phyloP scores from a whole-genome alignment of 176 grass and related monocot species.

The Oryza glaberrima region DNA sequence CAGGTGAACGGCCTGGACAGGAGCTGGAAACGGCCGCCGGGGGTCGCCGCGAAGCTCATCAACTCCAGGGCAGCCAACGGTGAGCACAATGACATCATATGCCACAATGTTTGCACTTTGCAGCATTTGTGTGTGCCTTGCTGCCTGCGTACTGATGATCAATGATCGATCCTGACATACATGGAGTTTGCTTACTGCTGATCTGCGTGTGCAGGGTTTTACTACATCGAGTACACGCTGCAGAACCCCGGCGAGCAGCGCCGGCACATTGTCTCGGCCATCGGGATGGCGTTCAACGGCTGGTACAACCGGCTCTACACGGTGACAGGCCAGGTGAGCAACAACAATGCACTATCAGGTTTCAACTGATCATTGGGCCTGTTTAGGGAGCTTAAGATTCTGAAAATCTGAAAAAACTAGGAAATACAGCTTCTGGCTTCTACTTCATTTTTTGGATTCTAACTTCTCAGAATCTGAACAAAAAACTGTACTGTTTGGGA shows the following conservation, averaged over 20 bases:
- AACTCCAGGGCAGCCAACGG: conserved; percentile 73
- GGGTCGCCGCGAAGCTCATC: conserved; percentile 77
- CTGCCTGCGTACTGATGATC: background rate
- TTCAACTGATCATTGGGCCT: background rate
- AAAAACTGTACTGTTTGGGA: too few relatives aligned
- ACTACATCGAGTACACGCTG: conserved; percentile 92
- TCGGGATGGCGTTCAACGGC: conserved; percentile 88
- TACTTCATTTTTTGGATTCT: too few relatives aligned
- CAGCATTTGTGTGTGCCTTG: background rate
- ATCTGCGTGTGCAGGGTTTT: conserved; percentile 53
- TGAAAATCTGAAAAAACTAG: too few relatives aligned
- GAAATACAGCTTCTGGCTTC: too few relatives aligned
- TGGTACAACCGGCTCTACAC: conserved; percentile 94
- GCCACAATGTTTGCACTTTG: too few relatives aligned
- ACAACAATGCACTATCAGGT: background rate
- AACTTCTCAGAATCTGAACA: too few relatives aligned
- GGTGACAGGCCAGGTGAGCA: conserved; percentile 76
- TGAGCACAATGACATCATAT: background rate
- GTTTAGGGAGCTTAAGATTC: too few relatives aligned
- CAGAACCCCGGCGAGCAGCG: conserved; percentile 83
- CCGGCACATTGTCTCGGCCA: conserved; percentile 76
- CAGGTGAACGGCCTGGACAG: conserved; percentile 86
- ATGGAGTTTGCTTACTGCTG: background rate
- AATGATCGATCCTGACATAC: background rate
- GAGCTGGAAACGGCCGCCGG: conserved; percentile 82